Evolutionary conservation across 345 rosid species (phyloP).

Genomic region (Aquilaria sinensis): DNA sequence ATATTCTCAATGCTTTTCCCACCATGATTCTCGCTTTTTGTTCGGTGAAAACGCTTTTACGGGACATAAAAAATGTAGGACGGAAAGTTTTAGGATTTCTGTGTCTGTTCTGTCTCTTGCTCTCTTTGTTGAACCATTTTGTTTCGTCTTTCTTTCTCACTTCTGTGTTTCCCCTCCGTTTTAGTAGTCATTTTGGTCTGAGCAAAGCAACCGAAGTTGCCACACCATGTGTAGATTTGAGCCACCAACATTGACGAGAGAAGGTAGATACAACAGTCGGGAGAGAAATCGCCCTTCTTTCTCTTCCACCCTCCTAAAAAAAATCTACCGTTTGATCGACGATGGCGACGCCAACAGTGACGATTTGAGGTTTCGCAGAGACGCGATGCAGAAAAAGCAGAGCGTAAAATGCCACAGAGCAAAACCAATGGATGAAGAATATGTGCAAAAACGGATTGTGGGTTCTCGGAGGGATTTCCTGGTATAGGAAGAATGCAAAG

Average conservation of each 20-base stretch:
- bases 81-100: too few species aligned
- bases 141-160: neutral
- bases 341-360: constrained; percentile 30
- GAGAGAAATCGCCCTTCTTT: constrained; percentile 51
- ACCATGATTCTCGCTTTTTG: too few species aligned
- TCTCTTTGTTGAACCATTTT: neutral
- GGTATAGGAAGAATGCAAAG: constrained; percentile 43
- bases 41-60: too few species aligned
- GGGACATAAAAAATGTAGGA: too few species aligned
- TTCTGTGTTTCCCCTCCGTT: neutral
- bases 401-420: constrained; percentile 21
- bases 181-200: neutral
- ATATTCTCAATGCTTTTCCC: too few species aligned
- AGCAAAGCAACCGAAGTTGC: neutral
- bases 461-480: constrained; percentile 33
- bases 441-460: constrained; percentile 7
- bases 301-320: constrained; percentile 76
- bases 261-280: constrained; percentile 9
- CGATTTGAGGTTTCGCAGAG: constrained; percentile 21
- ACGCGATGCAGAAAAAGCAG: constrained; percentile 29
- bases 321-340: constrained; percentile 74
- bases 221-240: constrained; percentile 30
- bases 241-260: constrained; percentile 15
- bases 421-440: constrained; percentile 26
- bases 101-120: neutral